Base-by-base conservation (phyloP, 192 early-diverging fungal genomes). In the Linnemannia hyalina region DNA sequence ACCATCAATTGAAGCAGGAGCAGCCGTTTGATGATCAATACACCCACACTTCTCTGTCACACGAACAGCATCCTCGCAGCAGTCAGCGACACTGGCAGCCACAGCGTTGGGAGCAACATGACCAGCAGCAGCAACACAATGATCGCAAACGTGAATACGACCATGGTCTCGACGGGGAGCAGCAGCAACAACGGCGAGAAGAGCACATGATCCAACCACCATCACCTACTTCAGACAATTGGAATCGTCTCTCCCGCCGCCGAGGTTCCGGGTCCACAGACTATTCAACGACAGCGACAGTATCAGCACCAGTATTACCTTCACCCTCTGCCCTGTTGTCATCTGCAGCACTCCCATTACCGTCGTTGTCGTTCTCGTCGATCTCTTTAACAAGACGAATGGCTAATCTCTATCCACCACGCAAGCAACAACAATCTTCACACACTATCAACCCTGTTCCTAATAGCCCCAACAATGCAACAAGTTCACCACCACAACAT, bases 211-310 rank as follows among this genome's bases (percentile, higher is more conserved):
- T 38, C 35, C 69, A n/a, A 41, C 18, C 69, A 70, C 22, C 18
- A 35, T 38, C 35, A 20, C 38, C 23, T 5, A 38, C 69, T 22
- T 70, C 35, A 6, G 15, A 22, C 22, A 20, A 70, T 22, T 55
- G 54, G 26, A 44, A 60, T 49, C 46, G 32, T 49, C 44, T 73
- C 38, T 22, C 69, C 18, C 18, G 49, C 13, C 44, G 35, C 40
- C 69, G 29, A 65, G 2, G 60, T n/a, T 42, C 23, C 7, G 69
- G 18, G 6, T 73, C 72, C 1, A 57, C 55, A 55, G 49, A 6
- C 41, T 1, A 60, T 26, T 32, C 36, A 78, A 83, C 81, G 52
- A 73, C 81, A 74, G 36, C 71, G 41, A 32, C n/a, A 44, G 36
- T 36, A 29, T 5, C 60, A 32, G 10, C 70, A 23, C 35, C 81